phyloP scores from a whole-genome alignment of 2,329 filamentous ascomycete genomes.

The Furcasterigmium sp. region DNA sequence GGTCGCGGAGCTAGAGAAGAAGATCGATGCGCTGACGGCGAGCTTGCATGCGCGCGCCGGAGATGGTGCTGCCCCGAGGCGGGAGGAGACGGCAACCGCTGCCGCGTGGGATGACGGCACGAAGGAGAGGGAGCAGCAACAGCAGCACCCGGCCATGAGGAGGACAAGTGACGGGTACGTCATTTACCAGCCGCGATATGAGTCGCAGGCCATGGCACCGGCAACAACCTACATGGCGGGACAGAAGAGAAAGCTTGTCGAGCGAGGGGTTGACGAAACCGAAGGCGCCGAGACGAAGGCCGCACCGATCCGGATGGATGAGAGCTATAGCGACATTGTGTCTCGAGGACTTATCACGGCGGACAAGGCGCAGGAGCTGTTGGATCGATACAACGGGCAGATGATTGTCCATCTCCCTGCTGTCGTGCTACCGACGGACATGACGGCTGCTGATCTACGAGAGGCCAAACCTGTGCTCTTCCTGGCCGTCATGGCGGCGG shows the following conservation, averaged over 20 bases:
- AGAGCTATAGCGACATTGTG: slow-evolving; percentile 42
- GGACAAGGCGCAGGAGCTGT: slow-evolving; percentile 49
- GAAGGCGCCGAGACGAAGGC: slow-evolving; percentile 2
- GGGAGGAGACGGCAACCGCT: slow-evolving; percentile 7
- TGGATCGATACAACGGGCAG: slow-evolving; percentile 51
- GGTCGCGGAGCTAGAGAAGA: slow-evolving; percentile 86
- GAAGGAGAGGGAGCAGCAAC: background rate
- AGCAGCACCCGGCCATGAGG: background rate
- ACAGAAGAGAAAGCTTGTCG: slow-evolving; percentile 25
- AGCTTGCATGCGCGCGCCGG: slow-evolving; percentile 58
- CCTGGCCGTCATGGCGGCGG: slow-evolving; percentile 63
- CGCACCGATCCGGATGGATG: slow-evolving; percentile 8
- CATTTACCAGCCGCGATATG: background rate
- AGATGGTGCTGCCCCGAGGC: background rate
- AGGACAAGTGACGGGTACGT: background rate
- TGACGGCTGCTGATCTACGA: slow-evolving; percentile 50
- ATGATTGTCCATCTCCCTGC: slow-evolving; percentile 59
- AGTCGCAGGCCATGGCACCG: background rate
- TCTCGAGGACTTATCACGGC: slow-evolving; percentile 55
- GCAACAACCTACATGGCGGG: background rate
- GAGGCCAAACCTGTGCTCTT: slow-evolving; percentile 61
- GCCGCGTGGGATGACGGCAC: slow-evolving; percentile 4
- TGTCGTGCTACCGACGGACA: slow-evolving; percentile 52
- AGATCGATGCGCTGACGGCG: slow-evolving; percentile 83
- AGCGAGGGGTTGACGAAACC: slow-evolving; percentile 10